Evolutionary conservation across 768 basidiomycete species (phyloP).

Genomic region (Pulveroboletus frians): DNA sequence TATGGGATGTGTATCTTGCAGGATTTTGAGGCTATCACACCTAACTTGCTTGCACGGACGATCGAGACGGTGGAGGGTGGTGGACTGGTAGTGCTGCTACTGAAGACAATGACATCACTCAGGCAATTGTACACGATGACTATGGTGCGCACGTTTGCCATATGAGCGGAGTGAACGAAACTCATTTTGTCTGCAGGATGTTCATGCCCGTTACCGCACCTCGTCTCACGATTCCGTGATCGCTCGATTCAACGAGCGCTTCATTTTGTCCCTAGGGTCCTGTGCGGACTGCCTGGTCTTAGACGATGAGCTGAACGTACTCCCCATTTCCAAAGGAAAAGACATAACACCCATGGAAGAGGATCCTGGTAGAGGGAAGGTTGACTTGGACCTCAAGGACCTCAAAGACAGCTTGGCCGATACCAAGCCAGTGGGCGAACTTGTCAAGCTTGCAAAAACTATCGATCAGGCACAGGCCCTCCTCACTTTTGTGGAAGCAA

Average conservation of each 20-base stretch:
- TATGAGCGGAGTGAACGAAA: background rate
- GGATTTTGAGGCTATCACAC: conserved; percentile 97
- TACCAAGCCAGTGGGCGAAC: conserved; percentile 81
- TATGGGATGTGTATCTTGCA: conserved; percentile 97
- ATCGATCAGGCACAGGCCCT: conserved; percentile 93
- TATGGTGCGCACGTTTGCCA: conserved; percentile 40
- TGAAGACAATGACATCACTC: conserved; percentile 94
- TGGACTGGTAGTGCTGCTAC: conserved; percentile 77
- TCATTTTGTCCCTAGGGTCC: conserved; percentile 93
- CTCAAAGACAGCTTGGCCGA: conserved; percentile 75
- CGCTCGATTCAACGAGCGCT: conserved; percentile 98
- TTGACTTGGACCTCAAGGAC: conserved; percentile 64
- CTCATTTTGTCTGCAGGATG: conserved; percentile 59
- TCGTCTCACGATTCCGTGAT: conserved; percentile 82
- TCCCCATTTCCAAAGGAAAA: conserved; percentile 93
- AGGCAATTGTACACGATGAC: conserved; percentile 91
- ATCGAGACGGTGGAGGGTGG: conserved; percentile 99
- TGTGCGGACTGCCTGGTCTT: conserved; percentile 90
- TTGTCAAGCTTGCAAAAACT: conserved; percentile 87
- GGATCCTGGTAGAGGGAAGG: conserved; percentile 43
- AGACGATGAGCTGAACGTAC: conserved; percentile 96
- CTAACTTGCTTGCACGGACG: conserved; percentile 92
- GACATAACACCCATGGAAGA: conserved; percentile 71
- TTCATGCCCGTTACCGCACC: conserved; percentile 91
- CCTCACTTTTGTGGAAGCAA: conserved; percentile 90